phyloP scores from a whole-genome alignment of 352 stramenopile genomes.

The Thalassiosira exigua region DNA sequence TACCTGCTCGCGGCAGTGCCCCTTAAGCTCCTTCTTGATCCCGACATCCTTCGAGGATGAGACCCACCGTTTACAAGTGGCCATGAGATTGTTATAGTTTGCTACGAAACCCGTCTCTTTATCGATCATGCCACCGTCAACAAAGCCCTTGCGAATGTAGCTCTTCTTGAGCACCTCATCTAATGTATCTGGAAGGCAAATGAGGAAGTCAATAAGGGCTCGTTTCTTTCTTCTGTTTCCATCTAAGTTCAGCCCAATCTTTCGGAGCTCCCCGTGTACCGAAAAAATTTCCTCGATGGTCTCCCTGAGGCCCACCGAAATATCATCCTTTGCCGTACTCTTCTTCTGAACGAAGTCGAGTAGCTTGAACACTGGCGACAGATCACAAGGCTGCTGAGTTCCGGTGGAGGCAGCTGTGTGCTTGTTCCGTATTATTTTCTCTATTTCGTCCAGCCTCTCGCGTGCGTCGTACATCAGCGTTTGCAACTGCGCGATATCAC shows the following conservation, averaged over 20 bases:
- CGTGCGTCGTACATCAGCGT: constrained; percentile 13
- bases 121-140: constrained; percentile 34
- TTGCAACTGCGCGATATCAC: constrained; percentile 22
- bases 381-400: constrained; percentile 24
- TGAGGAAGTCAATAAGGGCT: constrained; percentile 33
- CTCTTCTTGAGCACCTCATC: constrained; percentile 15
- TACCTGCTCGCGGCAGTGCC: constrained; percentile 4
- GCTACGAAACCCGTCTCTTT: constrained; percentile 14
- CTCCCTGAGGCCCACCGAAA: not conserved
- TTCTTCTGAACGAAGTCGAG: constrained; percentile 13
- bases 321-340: constrained; percentile 26
- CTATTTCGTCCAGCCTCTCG: constrained; percentile 7
- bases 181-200: constrained; percentile 4
- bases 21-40: constrained; percentile 1
- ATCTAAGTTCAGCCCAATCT: constrained; percentile 24
- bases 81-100: constrained; percentile 14
- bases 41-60: constrained; percentile 20
- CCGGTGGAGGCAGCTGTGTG: constrained; percentile 20
- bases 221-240: constrained; percentile 31
- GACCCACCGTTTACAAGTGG: constrained; percentile 13
- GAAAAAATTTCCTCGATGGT: not conserved
- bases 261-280: not conserved
- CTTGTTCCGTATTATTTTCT: constrained; percentile 33
- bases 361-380: constrained; percentile 24
- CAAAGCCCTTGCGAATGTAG: constrained; percentile 11